Evolutionary conservation across 495 filamentous ascomycete species (phyloP).

Genomic region (Pyrenopolyporus hunteri): DNA sequence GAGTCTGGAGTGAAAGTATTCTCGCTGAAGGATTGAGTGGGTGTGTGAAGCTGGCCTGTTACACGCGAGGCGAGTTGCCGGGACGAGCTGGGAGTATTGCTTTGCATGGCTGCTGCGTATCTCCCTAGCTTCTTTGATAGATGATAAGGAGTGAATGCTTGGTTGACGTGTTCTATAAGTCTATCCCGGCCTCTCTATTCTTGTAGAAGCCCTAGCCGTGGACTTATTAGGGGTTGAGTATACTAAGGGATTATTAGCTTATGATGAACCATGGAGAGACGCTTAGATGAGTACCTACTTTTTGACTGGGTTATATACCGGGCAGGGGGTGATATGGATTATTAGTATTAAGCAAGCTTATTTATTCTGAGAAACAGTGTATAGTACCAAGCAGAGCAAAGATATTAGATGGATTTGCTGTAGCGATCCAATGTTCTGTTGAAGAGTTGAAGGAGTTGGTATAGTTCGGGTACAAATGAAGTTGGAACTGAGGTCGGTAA

Average conservation of each 20-base stretch:
- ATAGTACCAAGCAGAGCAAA: not conserved
- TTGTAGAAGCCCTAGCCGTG: too few species aligned
- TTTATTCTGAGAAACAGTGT: not conserved
- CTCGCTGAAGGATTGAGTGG: slow-evolving; percentile 36
- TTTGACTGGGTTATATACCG: too few species aligned
- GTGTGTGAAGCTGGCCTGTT: slow-evolving; percentile 31
- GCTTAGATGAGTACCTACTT: too few species aligned
- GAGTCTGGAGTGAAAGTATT: slow-evolving; percentile 32
- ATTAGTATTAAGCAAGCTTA: not conserved
- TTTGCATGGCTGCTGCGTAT: slow-evolving; percentile 30
- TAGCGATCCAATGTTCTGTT: not conserved
- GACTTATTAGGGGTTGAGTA: too few species aligned
- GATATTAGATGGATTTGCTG: too few species aligned
- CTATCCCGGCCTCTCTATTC: too few species aligned
- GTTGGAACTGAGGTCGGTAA: slow-evolving; percentile 17
- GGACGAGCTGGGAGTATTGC: slow-evolving; percentile 36
- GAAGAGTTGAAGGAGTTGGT: too few species aligned
- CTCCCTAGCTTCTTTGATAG: not conserved
- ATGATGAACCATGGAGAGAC: too few species aligned
- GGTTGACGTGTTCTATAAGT: too few species aligned
- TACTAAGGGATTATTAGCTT: too few species aligned
- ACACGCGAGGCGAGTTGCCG: slow-evolving; percentile 40
- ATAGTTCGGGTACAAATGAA: slow-evolving; percentile 35
- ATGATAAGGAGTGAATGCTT: too few species aligned
- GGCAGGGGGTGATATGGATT: too few species aligned